These are phyloP conservation scores for Apiotrichum veenhuisii DNA, from an alignment of 1,284 basidiomycete genomes.

Conservation along the genomic window DNA sequence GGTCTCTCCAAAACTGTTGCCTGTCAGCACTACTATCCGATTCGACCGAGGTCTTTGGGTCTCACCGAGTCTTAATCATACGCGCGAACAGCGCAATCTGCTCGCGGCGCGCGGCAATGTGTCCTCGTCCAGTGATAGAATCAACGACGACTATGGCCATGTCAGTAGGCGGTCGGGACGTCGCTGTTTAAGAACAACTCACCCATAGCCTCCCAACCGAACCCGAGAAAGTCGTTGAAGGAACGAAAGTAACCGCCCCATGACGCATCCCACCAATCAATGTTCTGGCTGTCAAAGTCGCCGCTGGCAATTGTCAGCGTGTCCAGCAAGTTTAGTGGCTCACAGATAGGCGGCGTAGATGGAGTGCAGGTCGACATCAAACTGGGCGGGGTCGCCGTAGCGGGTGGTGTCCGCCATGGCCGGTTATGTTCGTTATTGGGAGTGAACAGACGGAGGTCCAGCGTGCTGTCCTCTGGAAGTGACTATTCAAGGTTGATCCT, in stretches of 20 bases:
- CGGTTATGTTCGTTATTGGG: neutral
- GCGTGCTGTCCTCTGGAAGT: too few species aligned
- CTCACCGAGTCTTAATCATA: constrained; percentile 48
- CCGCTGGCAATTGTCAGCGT: constrained; percentile 48
- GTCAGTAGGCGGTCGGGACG: neutral
- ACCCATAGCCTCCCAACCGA: constrained; percentile 76
- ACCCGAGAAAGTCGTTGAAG: constrained; percentile 75
- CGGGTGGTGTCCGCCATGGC: constrained; percentile 38
- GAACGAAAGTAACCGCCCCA: constrained; percentile 77
- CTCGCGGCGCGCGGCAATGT: constrained; percentile 69
- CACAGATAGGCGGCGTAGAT: constrained; percentile 75
- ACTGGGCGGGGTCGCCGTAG: constrained; percentile 68
- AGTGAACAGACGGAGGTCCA: too few species aligned
- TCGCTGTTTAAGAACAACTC: constrained; percentile 8
- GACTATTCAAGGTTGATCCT: too few species aligned
- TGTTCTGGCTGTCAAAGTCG: constrained; percentile 67
- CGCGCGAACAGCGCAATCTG: constrained; percentile 56
- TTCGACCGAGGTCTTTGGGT: too few species aligned
- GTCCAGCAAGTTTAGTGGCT: constrained; percentile 9
- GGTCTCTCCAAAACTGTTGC: constrained; percentile 43
- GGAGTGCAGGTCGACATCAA: constrained; percentile 80
- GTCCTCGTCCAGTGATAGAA: constrained; percentile 64
- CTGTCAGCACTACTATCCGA: neutral
- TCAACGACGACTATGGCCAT: constrained; percentile 61
- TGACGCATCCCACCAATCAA: constrained; percentile 71